Base-by-base conservation (phyloP, 2,329 filamentous ascomycete species). In the Emmonsiellopsis sp. region DNA sequence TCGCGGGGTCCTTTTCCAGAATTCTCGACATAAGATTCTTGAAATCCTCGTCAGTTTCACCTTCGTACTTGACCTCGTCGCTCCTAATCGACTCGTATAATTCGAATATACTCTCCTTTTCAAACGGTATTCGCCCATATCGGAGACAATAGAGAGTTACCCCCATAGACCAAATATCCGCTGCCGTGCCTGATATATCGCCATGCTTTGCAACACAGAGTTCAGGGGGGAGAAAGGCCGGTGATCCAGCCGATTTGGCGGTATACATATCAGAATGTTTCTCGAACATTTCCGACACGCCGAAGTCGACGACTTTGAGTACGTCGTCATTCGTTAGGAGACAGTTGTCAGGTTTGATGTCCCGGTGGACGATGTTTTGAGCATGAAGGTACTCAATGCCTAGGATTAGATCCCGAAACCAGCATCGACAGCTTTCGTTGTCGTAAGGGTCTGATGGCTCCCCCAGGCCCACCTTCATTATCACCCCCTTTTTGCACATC, bases 131-230 rank as follows among this genome's bases (percentile, higher is more conserved):
- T 49, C 76, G 79, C 34, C 93, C 93, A 63, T 95, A 97, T 56
- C 87, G 84, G 40, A 98, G 78, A 67, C 93, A 98, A 67, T 92
- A 97, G 2, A 98, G 76, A 1, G 91, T 95, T 7, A 96, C 85
- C 6, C 93, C 93, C 92, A 97, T 97, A 3, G 92, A 95, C 93
- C 93, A 98, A 52, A 98, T 90, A 70, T 98, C 93, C 3, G 89
- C 89, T 3, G 92, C 90, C 62, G 83, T 87, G 9, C 93, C 93
- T 2, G 88, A 92, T 1, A 97, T 85, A 59, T 91, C 85, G 0
- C 88, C 89, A 66, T 96, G 92, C 62, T 82, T 90, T 7, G 84
- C 82, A 20, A 91, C 84, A 64, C 93, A 98, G 10, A 98, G 76
- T 69, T 98, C 93, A 0, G 93, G 93, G 0, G 93, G 88, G 54